Percentiles rank a stretch among this genome's conserved stretches.
Evolutionary conservation across 2,329 filamentous ascomycete genomes (phyloP).

Genomic region (Leptographium flavum): DNA sequence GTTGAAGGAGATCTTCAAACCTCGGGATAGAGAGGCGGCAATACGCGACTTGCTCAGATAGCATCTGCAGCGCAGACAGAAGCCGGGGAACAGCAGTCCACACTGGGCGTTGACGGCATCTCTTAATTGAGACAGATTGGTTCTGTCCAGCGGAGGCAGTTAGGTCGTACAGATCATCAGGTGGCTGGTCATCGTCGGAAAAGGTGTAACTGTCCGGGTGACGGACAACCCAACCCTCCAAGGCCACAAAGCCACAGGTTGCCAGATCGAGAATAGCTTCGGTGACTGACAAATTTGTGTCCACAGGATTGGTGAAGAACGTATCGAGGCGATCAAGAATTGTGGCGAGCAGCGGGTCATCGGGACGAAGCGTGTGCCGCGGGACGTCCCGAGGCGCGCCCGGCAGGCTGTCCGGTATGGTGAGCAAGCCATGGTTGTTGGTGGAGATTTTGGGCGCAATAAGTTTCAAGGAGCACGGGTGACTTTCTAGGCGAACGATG

Average conservation of each 20-base stretch:
- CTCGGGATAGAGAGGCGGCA: conserved; percentile 53
- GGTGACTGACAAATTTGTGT: conserved; percentile 80
- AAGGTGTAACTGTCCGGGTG: conserved; percentile 52
- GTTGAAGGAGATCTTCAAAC: conserved; percentile 58
- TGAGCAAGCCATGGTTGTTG: conserved; percentile 42
- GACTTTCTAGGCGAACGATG: conserved; percentile 52
- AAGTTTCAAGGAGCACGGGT: conserved; percentile 58
- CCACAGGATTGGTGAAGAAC: conserved; percentile 82
- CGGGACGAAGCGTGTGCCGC: conserved; percentile 45
- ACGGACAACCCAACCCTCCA: conserved; percentile 83
- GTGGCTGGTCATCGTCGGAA: conserved; percentile 25
- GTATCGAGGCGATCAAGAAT: conserved; percentile 53
- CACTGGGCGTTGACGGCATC: conserved; percentile 37
- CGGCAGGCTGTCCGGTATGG: conserved; percentile 39
- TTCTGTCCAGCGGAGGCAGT: conserved; percentile 22
- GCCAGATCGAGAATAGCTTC: conserved; percentile 71
- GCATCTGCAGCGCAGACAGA: conserved; percentile 39
- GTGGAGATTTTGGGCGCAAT: conserved; percentile 45
- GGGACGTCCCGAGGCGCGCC: conserved; percentile 46
- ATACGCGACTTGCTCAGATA: conserved; percentile 46
- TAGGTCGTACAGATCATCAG: not conserved
- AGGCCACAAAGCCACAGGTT: conserved; percentile 67
- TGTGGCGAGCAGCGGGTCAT: conserved; percentile 50
- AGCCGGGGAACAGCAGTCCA: conserved; percentile 41
- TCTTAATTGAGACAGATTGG: conserved; percentile 31